phyloP scores from a whole-genome alignment of 2,329 filamentous ascomycete genomes.

The Hymenoscyphus repandus region DNA sequence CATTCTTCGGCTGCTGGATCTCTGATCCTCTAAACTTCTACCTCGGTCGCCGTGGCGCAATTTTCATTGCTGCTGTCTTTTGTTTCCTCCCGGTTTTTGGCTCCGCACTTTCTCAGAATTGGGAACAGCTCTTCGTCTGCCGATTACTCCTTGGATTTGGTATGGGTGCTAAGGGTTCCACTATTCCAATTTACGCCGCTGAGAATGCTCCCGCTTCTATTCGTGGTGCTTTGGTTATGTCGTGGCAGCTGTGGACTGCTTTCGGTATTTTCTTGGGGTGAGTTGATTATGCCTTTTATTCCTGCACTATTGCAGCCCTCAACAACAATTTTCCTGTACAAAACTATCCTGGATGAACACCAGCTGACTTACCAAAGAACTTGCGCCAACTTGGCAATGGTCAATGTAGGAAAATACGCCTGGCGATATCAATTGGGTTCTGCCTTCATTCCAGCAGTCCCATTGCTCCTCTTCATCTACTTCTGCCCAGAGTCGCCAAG shows the following conservation, averaged over 20 bases:
- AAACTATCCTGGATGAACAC: no score
- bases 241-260: slow-evolving; percentile 47
- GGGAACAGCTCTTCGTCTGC: slow-evolving; percentile 51
- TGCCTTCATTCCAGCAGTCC: slow-evolving; percentile 60
- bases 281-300: no score
- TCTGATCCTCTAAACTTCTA: slow-evolving; percentile 56
- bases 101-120: slow-evolving; percentile 52
- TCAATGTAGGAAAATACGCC: slow-evolving; percentile 49
- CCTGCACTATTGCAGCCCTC: no score
- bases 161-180: slow-evolving; percentile 54
- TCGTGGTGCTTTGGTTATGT: slow-evolving; percentile 52
- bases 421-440: slow-evolving; percentile 63
- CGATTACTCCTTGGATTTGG: slow-evolving; percentile 55
- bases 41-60: slow-evolving; percentile 57
- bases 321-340: no score
- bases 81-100: slow-evolving; percentile 58
- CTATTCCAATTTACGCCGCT: slow-evolving; percentile 46
- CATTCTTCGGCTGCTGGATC: slow-evolving; percentile 54
- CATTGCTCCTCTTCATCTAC: slow-evolving; percentile 51
- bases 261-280: slow-evolving; percentile 60
- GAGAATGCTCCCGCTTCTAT: slow-evolving; percentile 50
- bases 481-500: slow-evolving; percentile 61
- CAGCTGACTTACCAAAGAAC: slow-evolving; percentile 29
- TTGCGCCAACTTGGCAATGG: slow-evolving; percentile 59
- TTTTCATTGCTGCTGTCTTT: slow-evolving; percentile 59